Percentiles rank a stretch among this genome's conserved stretches.
These are phyloP conservation scores for Ampelomyces quisqualis DNA, from an alignment of 2,329 filamentous ascomycete species.

Conservation along the genomic window DNA sequence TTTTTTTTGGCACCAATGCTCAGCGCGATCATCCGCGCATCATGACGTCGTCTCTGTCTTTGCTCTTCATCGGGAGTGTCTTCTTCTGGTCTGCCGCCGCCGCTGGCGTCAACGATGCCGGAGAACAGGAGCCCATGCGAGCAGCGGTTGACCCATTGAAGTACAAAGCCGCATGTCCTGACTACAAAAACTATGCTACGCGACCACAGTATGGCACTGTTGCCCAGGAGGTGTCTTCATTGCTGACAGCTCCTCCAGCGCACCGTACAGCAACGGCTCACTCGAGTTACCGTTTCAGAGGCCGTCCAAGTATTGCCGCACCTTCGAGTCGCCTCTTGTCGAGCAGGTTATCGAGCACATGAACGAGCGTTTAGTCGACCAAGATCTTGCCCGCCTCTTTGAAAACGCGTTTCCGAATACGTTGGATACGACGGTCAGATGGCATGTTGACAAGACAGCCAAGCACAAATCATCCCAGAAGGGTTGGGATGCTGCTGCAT, in stretches of 20 bases:
- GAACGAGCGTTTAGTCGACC: conserved; percentile 75
- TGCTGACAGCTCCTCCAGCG: conserved; percentile 51
- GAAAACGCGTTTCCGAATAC: conserved; percentile 95
- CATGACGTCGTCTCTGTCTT: conserved; percentile 20
- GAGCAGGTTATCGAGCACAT: conserved; percentile 86
- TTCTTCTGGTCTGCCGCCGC: conserved; percentile 6
- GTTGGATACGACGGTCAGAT: conserved; percentile 84
- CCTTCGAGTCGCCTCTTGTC: conserved; percentile 82
- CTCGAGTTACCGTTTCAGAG: conserved; percentile 82
- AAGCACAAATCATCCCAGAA: conserved; percentile 44
- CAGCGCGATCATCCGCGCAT: neutral
- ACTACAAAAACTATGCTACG: conserved; percentile 63
- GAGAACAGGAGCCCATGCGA: conserved; percentile 35
- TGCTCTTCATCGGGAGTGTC: conserved; percentile 14
- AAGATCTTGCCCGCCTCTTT: conserved; percentile 87
- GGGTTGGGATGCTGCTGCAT: conserved; percentile 53
- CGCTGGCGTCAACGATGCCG: conserved; percentile 13
- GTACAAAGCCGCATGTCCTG: conserved; percentile 59
- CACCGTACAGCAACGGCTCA: conserved; percentile 76
- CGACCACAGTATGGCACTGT: conserved; percentile 62
- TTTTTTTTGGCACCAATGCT: too few species aligned
- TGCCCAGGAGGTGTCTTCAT: conserved; percentile 54
- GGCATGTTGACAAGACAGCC: conserved; percentile 68
- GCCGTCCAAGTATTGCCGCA: conserved; percentile 77
- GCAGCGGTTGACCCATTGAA: conserved; percentile 35